Conservation (phyloP, 164 flowering plant species). For the Piper longum region DNA sequence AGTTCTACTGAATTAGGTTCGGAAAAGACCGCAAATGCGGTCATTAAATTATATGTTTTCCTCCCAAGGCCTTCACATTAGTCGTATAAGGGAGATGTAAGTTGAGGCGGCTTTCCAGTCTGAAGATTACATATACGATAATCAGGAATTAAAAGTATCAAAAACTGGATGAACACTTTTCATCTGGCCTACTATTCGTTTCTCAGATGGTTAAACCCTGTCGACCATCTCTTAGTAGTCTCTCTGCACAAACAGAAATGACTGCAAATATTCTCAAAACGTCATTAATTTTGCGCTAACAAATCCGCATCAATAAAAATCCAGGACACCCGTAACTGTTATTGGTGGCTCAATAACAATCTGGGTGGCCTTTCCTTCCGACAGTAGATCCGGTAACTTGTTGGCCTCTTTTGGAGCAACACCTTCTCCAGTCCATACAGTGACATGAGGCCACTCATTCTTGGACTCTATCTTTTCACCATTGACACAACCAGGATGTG, state of each 20-base stretch:
- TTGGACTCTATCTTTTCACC: slow-evolving; percentile 58
- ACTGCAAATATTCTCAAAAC: neutral
- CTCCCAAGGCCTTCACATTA: too few relatives aligned
- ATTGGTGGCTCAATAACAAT: slow-evolving; percentile 49
- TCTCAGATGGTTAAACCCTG: neutral
- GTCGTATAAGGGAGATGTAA: too few relatives aligned
- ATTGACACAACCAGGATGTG: slow-evolving; percentile 42
- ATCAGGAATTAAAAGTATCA: too few relatives aligned
- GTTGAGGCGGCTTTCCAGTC: too few relatives aligned
- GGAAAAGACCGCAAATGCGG: too few relatives aligned
- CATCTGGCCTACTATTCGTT: too few relatives aligned
- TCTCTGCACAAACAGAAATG: neutral
- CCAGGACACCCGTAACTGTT: slow-evolving; percentile 16
- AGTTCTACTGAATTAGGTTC: too few relatives aligned
- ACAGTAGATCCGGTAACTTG: slow-evolving; percentile 36
- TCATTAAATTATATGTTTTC: too few relatives aligned
- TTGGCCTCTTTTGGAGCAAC: slow-evolving; percentile 73
- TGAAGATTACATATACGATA: too few relatives aligned
- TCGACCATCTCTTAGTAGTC: neutral
- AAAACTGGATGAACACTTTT: too few relatives aligned
- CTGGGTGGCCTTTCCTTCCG: slow-evolving; percentile 68
- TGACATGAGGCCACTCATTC: slow-evolving; percentile 90
- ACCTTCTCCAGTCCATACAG: slow-evolving; percentile 77
- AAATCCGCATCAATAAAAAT: slow-evolving; percentile 15
- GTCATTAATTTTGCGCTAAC: neutral